These are phyloP conservation scores for Termitomyces sp. DNA, from an alignment of 768 basidiomycete genomes.

Conservation along the genomic window DNA sequence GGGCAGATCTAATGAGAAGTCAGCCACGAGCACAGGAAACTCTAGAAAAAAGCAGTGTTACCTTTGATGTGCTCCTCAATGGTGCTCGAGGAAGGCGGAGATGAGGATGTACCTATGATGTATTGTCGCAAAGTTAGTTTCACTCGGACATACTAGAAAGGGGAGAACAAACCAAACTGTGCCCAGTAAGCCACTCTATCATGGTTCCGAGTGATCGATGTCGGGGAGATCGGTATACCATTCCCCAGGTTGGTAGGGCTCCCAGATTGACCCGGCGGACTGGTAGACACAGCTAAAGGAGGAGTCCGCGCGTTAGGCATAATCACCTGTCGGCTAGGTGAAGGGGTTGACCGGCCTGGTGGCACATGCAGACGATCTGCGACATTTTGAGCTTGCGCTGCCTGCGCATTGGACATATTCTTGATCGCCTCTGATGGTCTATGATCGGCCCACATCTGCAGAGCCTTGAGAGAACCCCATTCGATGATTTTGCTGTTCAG, in stretches of 20 bases:
- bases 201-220: not conserved
- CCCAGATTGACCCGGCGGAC: not conserved
- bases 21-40: not conserved
- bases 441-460: constrained; percentile 89
- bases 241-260: not conserved
- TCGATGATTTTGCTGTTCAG: constrained; percentile 97
- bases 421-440: constrained; percentile 45
- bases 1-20: constrained; percentile 11
- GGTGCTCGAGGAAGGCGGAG: constrained; percentile 3
- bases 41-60: not conserved
- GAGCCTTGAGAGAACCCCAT: constrained; percentile 96
- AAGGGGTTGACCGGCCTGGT: constrained; percentile 25
- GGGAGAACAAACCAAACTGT: not conserved
- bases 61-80: constrained; percentile 13
- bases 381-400: constrained; percentile 34
- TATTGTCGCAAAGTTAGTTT: not conserved
- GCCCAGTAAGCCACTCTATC: constrained; percentile 2
- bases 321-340: constrained; percentile 17
- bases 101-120: not conserved
- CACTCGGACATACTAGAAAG: not conserved
- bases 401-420: constrained; percentile 32
- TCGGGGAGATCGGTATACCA: not conserved
- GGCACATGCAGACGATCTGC: constrained; percentile 44
- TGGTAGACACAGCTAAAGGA: not conserved
- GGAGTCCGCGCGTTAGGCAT: constrained; percentile 2